Evolutionary conservation across 1,284 basidiomycete genomes (phyloP).

Genomic region (Fomitopsis palustris): DNA sequence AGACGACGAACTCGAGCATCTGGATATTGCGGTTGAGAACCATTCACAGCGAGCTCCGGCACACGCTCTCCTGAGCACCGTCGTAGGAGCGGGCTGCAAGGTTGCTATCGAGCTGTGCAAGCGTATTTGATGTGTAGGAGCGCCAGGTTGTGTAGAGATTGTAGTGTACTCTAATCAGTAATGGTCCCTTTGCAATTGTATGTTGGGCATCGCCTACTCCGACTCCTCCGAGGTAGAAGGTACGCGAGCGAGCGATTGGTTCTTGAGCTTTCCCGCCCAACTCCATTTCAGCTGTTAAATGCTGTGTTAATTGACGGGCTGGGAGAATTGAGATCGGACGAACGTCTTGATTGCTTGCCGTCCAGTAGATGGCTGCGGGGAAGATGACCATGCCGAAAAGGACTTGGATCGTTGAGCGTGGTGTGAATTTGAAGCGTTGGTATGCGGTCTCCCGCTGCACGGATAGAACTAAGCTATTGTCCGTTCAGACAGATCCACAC

Average conservation of each 20-base stretch:
- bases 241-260: conserved; percentile 28
- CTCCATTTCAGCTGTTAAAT: conserved; percentile 31
- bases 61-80: conserved; percentile 84
- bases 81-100: conserved; percentile 86
- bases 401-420: conserved; percentile 49
- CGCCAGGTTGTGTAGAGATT: not conserved
- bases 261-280: conserved; percentile 35
- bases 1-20: conserved; percentile 93
- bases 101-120: conserved; percentile 89
- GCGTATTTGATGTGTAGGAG: conserved; percentile 47
- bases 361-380: conserved; percentile 42
- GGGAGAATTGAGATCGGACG: conserved; percentile 19
- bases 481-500: conserved; percentile 2
- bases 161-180: conserved; percentile 4
- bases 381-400: conserved; percentile 46
- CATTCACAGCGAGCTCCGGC: conserved; percentile 90
- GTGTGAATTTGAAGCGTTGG: conserved; percentile 77
- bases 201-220: conserved; percentile 13
- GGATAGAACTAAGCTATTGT: not conserved
- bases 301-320: not conserved
- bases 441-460: conserved; percentile 76
- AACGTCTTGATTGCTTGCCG: conserved; percentile 31
- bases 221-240: conserved; percentile 14
- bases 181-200: not conserved
- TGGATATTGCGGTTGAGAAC: conserved; percentile 90